phyloP scores from a whole-genome alignment of 106 monocot genomes.

The Narthecium ossifragum region DNA sequence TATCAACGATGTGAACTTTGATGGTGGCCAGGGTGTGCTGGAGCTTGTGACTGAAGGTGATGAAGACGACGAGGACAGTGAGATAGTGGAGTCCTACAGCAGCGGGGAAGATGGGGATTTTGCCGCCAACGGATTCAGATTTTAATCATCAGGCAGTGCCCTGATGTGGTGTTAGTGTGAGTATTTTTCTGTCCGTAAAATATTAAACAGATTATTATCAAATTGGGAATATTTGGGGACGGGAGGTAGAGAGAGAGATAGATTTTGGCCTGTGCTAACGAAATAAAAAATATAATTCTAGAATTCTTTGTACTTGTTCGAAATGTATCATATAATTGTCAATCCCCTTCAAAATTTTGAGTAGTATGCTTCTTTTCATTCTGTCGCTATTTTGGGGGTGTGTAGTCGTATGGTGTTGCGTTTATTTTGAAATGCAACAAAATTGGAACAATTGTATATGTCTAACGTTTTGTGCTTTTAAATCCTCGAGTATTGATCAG shows the following conservation, averaged over 20 bases:
- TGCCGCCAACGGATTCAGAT: constrained; percentile 15
- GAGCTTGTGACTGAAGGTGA: constrained; percentile 69
- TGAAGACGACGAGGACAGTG: constrained; percentile 63
- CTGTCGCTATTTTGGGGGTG: too few species aligned
- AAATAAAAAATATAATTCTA: neutral
- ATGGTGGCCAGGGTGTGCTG: constrained; percentile 49
- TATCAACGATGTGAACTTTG: constrained; percentile 41
- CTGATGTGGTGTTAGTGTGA: neutral
- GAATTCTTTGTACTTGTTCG: neutral
- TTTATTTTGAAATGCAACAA: too few species aligned
- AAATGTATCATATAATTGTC: neutral
- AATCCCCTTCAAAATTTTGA: neutral
- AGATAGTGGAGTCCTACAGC: constrained; percentile 47
- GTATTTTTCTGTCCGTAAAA: neutral
- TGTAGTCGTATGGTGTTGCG: too few species aligned
- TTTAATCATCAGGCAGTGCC: neutral
- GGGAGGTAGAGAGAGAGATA: neutral
- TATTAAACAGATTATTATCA: neutral
- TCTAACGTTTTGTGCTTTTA: too few species aligned
- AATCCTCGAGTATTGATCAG: too few species aligned
- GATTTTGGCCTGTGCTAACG: neutral
- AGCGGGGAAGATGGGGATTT: constrained; percentile 68
- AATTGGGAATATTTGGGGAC: neutral
- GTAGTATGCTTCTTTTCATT: too few species aligned
- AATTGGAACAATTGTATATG: too few species aligned